Base-by-base conservation (phyloP, 257 asterid species). In the Paraleonurus japonicus region DNA sequence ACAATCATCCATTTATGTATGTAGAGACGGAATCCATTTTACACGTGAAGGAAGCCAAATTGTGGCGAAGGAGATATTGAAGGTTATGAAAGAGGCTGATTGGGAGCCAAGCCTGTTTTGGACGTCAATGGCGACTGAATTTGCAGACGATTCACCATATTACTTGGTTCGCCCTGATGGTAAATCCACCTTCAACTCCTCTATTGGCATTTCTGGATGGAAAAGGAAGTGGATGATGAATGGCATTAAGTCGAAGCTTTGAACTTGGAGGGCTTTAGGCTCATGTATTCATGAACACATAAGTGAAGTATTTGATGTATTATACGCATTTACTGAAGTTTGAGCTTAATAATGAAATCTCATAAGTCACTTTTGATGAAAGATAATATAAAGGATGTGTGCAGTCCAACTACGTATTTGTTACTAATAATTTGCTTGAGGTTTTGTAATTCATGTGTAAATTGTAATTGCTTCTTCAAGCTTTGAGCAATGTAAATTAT, bases 1-100 rank as follows among this genome's bases (percentile, higher is more conserved):
- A 27, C 54, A 50, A 5, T 19, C 58, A 9, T 35, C 20, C n/a
- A 41, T 28, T n/a, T 16, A 16, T 65, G 32, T 3, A 10, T 71
- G 72, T 28, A 89, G 96, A 65, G 93, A 86, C 28, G 96, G 96
- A 6, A 80, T 89, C 66, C 96, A 89, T 83, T 80, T 85, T 17
- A 27, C 89, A 12, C 19, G 60, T 3, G 89, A 81, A 66, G 96
- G 88, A 53, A 83, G 87, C 80, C 75, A 82, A 75, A 79, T 85
- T 22, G 84, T 83, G 26, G 90, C 66, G 57, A 89, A 64, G 79
- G 89, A 83, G 81, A 86, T 89, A 57, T 20, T 89, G 82, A 86
- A 80, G 74, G 85, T 81, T 17, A 74, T 85, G 3, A 82, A 75
- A 70, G 82, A 85, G 50, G 87, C 87, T 16, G 79, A 78, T 1